Evolutionary conservation across 169 alveolate species (phyloP).

Genomic region (Theileria annulata): DNA sequence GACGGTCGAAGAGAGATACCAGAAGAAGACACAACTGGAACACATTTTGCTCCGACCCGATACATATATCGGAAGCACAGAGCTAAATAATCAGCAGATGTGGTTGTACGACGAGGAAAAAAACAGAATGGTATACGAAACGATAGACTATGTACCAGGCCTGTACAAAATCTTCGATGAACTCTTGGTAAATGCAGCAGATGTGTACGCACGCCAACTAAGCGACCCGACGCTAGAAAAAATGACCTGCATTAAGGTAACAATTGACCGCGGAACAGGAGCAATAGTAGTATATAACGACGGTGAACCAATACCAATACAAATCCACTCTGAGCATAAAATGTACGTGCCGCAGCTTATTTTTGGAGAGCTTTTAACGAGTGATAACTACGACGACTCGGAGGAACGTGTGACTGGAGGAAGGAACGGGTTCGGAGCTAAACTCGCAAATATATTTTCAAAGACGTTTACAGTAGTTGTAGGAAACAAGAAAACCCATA

Average conservation of each 20-base stretch:
- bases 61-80: slow-evolving; percentile 96
- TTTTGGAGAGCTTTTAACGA: slow-evolving; percentile 97
- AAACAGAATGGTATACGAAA: slow-evolving; percentile 84
- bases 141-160: slow-evolving; percentile 94
- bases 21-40: slow-evolving; percentile 95
- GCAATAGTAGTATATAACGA: slow-evolving; percentile 78
- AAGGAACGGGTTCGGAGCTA: slow-evolving; percentile 99
- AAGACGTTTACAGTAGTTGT: slow-evolving; percentile 93
- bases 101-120: slow-evolving; percentile 93
- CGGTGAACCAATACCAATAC: slow-evolving; percentile 86
- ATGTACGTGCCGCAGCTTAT: slow-evolving; percentile 98
- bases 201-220: slow-evolving; percentile 90
- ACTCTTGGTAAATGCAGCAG: slow-evolving; percentile 99
- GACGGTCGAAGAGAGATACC: slow-evolving; percentile 96
- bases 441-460: slow-evolving; percentile 96
- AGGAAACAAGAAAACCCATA: slow-evolving; percentile 88
- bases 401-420: slow-evolving; percentile 99
- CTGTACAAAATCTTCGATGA: slow-evolving; percentile 98
- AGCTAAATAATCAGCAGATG: slow-evolving; percentile 86
- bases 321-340: slow-evolving; percentile 94
- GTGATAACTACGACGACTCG: slow-evolving; percentile 98
- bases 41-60: slow-evolving; percentile 99
- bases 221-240: slow-evolving; percentile 67
- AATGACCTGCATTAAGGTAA: slow-evolving; percentile 84
- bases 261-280: slow-evolving; percentile 73